Evolutionary conservation across 129 eudicot species (phyloP).

Genomic region (Logfia minima): DNA sequence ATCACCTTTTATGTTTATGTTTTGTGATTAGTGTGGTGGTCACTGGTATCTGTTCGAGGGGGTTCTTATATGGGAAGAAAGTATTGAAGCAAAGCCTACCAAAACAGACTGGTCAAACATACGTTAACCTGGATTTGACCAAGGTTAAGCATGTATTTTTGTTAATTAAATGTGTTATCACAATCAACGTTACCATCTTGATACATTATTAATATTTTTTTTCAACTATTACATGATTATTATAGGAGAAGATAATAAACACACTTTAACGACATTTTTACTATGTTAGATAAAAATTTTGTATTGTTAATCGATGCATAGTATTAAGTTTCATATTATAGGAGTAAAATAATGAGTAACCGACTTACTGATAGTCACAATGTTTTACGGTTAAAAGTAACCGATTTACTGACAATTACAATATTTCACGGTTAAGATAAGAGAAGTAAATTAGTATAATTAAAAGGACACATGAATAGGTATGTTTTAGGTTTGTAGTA

Average conservation of each 20-base stretch:
- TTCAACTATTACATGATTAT: neutral
- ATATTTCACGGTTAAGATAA: no score
- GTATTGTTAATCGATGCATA: no score
- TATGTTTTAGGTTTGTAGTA: no score
- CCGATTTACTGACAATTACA: no score
- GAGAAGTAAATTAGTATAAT: no score
- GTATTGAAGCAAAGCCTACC: conserved; percentile 43
- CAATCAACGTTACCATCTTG: neutral
- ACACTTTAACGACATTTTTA: neutral
- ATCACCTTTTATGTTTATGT: neutral
- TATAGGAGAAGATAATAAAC: neutral
- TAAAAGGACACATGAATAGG: no score
- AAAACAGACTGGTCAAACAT: conserved; percentile 53
- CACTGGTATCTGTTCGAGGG: conserved; percentile 8
- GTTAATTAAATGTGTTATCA: conserved; percentile 1
- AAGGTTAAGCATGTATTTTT: conserved; percentile 37
- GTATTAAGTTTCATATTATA: no score
- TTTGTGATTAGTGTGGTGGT: conserved; percentile 24
- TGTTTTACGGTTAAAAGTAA: no score
- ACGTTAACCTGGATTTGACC: conserved; percentile 28
- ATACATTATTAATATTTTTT: neutral
- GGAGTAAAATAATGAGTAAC: no score
- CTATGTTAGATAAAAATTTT: neutral
- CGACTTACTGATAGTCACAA: no score
- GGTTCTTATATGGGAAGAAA: conserved; percentile 28